Evolutionary conservation across 2,329 filamentous ascomycete species (phyloP).

Genomic region (Plenodomus tracheiphilus): DNA sequence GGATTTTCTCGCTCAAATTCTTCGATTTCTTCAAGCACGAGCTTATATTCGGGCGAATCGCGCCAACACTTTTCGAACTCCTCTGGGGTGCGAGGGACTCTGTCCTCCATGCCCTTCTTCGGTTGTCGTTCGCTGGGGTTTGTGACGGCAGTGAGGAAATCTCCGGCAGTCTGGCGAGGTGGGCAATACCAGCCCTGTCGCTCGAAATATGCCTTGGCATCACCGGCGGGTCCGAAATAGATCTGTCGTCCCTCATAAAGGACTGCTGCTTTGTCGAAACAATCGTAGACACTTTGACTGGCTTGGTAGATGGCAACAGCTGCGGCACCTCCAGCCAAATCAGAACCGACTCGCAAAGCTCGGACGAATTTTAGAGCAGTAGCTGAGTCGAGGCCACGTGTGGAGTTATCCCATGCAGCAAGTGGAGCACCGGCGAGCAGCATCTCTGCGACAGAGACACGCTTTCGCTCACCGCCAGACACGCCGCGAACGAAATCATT

Average conservation of each 20-base stretch:
- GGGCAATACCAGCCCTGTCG: conserved; percentile 71
- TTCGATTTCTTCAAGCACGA: conserved; percentile 54
- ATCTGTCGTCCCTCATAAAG: conserved; percentile 79
- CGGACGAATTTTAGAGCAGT: conserved; percentile 63
- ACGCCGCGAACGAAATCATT: conserved; percentile 65
- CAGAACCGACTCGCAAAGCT: conserved; percentile 54
- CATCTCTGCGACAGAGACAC: conserved; percentile 63
- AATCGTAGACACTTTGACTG: conserved; percentile 57
- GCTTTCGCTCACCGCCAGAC: conserved; percentile 64
- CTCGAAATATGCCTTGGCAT: conserved; percentile 68
- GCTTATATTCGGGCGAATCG: conserved; percentile 51
- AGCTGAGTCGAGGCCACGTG: conserved; percentile 46
- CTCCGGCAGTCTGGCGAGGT: conserved; percentile 68
- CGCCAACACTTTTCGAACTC: conserved; percentile 58
- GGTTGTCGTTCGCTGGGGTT: conserved; percentile 50
- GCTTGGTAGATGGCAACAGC: conserved; percentile 64
- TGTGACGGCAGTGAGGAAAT: conserved; percentile 77
- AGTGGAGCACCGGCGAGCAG: conserved; percentile 46
- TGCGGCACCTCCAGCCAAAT: conserved; percentile 54
- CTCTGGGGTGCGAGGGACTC: conserved; percentile 52
- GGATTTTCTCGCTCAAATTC: conserved; percentile 54
- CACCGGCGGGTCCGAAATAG: conserved; percentile 67
- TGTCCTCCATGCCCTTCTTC: conserved; percentile 47
- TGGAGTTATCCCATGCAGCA: conserved; percentile 52
- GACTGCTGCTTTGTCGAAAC: conserved; percentile 74